Base-by-base conservation (phyloP, 805 yeast species). In the Starmerella bacillaris region DNA sequence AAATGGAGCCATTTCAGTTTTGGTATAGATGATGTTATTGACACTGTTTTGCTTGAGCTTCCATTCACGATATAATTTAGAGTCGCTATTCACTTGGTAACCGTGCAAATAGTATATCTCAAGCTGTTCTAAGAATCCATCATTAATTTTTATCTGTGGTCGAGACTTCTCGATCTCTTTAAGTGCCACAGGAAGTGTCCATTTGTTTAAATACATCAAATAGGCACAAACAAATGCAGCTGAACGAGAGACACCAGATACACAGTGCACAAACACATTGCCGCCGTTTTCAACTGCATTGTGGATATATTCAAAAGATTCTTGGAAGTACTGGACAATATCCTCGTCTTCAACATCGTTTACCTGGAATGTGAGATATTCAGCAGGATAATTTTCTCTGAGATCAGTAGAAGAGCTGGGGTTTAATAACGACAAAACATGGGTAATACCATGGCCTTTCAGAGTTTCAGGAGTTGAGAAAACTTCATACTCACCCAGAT, bases 161-260 rank as follows among this genome's bases (percentile, higher is more conserved):
- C 77, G 64, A 45, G 68, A 74, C 41, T 84, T 56, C 42, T 63
- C 65, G n/a, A 86, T 74, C 0, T 86, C 86, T 55, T 76, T 74
- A 5, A 79, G 47, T 0, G 94, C 78, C 43, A 72, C 72, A 12
- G 66, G 60, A 14, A 69, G 57, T 9, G 60, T 56, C 47, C 45
- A 44, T 47, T 82, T 61, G 53, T 76, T 63, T 34, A 83, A 60
- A 51, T 72, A 68, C 94, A 89, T 86, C 29, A 84, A 69, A 53
- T 80, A 93, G 0, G 95, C 92, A 33, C 79, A 72, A 24, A 75
- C 73, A 12, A 83, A 74, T 0, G 95, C 74, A 0, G 78, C 86
- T 4, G 94, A 78, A 43, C 98, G 64, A 1, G 94, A 82, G 20
- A 80, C 79, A 1, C 98, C 98, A 20, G 93, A 95, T 39, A 86